Base-by-base conservation (phyloP, 345 rosid species). In the Citrus cavaleriei region DNA sequence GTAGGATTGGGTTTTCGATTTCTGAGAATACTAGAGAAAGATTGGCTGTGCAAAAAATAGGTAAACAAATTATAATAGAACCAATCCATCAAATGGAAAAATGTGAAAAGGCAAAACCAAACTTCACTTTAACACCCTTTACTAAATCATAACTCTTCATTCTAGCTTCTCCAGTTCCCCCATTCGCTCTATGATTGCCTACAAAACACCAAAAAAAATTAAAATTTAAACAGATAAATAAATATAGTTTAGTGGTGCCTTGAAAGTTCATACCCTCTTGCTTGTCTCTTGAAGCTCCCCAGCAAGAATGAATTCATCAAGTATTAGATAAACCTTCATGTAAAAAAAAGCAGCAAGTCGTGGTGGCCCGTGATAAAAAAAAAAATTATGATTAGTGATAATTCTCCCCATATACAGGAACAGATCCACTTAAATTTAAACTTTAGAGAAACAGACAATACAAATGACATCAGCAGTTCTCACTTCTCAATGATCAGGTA, bases 281-380 rank as follows among this genome's bases (percentile, higher is more conserved):
- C 99, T 96, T 79, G 99, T 96, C 89, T 95, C 99, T 90, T 95
- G 99, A 28, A 95, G 97, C 83, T 95, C 99, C n/a, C 99, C 99
- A 25, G 97, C 99, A 79, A 95, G 98, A 84, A 95, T 95, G 89
- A 95, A 95, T 79, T 95, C 98, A 67, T 93, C 99, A n/a, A 95
- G 98, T 76, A 95, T 92, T 83, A 95, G 85, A 87, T 95, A 95
- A 25, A 95, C 99, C 97, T 93, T 79, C 38, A 59, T 8, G 57
- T 62, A 75, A 74, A 34, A 61, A 58, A 37, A 3, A 7, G 38
- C 71, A 46, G 59, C 24, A 70, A 34, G 35, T 37, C 66, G 67
- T 22, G 57, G 42, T 68, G 55, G 21, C 38, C 32, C 38, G 10
- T n/a, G 8, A 38, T 30, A 58, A 77, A 16, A 35, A 35, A 35